phyloP scores from a whole-genome alignment of 2,329 filamentous ascomycete genomes.

The Colletotrichum lentis region DNA sequence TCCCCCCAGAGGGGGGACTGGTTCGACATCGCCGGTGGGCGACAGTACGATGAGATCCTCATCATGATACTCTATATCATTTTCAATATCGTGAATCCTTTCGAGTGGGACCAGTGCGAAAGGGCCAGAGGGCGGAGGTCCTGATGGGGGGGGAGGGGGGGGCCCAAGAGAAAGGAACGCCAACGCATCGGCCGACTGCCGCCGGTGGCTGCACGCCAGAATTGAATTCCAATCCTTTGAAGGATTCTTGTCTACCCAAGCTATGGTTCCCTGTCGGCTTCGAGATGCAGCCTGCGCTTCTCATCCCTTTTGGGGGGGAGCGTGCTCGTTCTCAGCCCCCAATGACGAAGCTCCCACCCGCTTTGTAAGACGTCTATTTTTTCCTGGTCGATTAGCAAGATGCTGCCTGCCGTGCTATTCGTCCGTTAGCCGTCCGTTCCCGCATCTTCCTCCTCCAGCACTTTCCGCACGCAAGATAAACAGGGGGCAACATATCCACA shows the following conservation, averaged over 20 bases:
- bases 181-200: conserved; percentile 5
- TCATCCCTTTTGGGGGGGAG: neutral
- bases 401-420: conserved; percentile 9
- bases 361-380: conserved; percentile 38
- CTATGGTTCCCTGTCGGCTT: neutral
- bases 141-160: neutral
- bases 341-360: conserved; percentile 35
- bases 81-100: neutral
- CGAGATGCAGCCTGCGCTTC: neutral
- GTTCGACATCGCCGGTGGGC: neutral
- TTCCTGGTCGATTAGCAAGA: conserved; percentile 31
- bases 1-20: neutral
- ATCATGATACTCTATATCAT: neutral
- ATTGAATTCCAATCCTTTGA: neutral
- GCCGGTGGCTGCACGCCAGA: neutral
- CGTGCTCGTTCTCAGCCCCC: conserved; percentile 28
- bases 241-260: neutral
- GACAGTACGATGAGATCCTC: conserved; percentile 8
- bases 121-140: neutral
- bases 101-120: conserved; percentile 2
- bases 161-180: neutral
- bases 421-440: conserved; percentile 5
- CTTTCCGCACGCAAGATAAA: neutral
- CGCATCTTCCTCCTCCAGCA: neutral
- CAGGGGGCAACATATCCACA: neutral